Conservation (phyloP, 371 early-diverging fungal genomes). For the Mucor lusitanicus region DNA sequence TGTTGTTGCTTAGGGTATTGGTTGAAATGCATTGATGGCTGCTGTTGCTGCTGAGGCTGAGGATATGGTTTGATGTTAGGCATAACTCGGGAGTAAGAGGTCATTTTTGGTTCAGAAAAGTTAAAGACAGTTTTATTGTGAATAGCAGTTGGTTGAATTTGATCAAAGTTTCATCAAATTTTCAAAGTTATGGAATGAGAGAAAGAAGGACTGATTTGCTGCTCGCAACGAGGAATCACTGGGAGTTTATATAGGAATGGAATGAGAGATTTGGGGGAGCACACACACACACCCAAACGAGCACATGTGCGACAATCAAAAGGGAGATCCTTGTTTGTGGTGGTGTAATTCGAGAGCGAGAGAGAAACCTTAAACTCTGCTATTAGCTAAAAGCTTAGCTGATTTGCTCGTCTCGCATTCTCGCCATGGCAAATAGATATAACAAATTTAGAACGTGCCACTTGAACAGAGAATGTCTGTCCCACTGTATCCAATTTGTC, state of each 20-base stretch:
- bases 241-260: constrained; percentile 4
- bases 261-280: constrained; percentile 2
- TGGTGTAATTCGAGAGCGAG: neutral
- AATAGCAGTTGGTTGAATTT: neutral
- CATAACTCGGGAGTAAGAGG: constrained; percentile 26
- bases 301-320: neutral
- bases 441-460: constrained; percentile 24
- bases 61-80: constrained; percentile 34
- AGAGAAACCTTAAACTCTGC: neutral
- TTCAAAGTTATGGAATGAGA: constrained; percentile 1
- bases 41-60: constrained; percentile 8
- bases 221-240: neutral
- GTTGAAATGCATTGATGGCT: neutral
- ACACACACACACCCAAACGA: neutral
- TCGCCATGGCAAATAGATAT: neutral
- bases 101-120: neutral
- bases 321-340: constrained; percentile 13
- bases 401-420: neutral
- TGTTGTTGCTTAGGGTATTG: constrained; percentile 7
- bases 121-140: constrained; percentile 5
- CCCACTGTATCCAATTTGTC: constrained; percentile 22
- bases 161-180: constrained; percentile 10
- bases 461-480: constrained; percentile 5
- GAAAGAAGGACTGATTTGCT: neutral
- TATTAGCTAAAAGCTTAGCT: constrained; percentile 16